These are phyloP conservation scores for Erysimum cheiranthoides DNA, from an alignment of 345 rosid species.

Conservation along the genomic window DNA sequence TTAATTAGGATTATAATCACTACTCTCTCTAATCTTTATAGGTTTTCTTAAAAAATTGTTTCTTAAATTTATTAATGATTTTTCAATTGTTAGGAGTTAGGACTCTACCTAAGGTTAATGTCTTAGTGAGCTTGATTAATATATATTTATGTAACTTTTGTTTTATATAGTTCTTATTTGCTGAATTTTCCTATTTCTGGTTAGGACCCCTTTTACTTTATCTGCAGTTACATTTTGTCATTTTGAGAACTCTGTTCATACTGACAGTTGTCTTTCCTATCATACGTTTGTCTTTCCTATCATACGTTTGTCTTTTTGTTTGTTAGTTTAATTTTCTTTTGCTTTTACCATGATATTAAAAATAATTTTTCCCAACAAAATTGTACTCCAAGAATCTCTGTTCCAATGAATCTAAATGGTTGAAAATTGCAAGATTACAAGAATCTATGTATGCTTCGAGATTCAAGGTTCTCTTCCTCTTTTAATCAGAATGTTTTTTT, in stretches of 20 bases:
- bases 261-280: too few species aligned
- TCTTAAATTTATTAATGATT: too few species aligned
- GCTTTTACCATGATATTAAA: too few species aligned
- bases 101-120: not conserved
- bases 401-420: too few species aligned
- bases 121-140: not conserved
- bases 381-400: too few species aligned
- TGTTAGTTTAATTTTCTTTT: too few species aligned
- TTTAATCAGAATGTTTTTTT: not conserved
- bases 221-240: not conserved
- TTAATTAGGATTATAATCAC: not conserved
- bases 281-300: too few species aligned
- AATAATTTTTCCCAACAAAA: too few species aligned
- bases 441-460: not conserved
- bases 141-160: not conserved
- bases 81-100: constrained; percentile 11
- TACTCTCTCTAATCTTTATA: not conserved
- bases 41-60: not conserved
- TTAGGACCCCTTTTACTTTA: not conserved
- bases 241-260: too few species aligned
- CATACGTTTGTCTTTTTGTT: too few species aligned
- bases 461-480: not conserved
- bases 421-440: too few species aligned
- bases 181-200: not conserved
- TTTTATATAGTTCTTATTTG: not conserved